These are phyloP conservation scores for Pleurotus tuber-regium DNA, from an alignment of 768 basidiomycete species.

Conservation along the genomic window DNA sequence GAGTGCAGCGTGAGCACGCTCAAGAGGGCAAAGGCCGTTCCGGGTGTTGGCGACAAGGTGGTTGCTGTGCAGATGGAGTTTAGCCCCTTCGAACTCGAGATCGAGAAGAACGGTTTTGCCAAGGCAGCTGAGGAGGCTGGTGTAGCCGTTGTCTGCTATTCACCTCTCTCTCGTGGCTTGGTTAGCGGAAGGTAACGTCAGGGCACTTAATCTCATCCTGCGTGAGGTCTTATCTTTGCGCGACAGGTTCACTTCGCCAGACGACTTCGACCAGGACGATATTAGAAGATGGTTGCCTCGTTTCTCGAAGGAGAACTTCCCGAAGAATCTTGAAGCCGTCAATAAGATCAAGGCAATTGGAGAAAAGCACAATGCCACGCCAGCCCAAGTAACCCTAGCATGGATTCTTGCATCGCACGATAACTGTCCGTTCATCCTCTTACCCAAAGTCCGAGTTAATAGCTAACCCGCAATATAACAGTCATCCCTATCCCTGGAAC, in stretches of 20 bases:
- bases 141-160: conserved; percentile 29
- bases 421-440: conserved; percentile 14
- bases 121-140: conserved; percentile 27
- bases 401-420: conserved; percentile 21
- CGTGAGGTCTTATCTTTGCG: conserved; percentile 6
- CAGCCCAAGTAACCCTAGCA: conserved; percentile 25
- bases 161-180: conserved; percentile 35
- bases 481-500: conserved; percentile 27
- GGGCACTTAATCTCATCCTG: no score
- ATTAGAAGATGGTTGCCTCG: conserved; percentile 29
- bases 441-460: neutral
- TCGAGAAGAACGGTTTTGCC: conserved; percentile 28
- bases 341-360: conserved; percentile 31
- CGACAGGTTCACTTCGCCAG: conserved; percentile 26
- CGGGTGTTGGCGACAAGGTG: conserved; percentile 22
- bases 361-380: conserved; percentile 26
- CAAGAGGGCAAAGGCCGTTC: conserved; percentile 26
- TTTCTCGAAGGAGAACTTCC: conserved; percentile 41
- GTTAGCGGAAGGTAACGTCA: conserved; percentile 26
- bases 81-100: conserved; percentile 22
- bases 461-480: neutral
- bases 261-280: conserved; percentile 34
- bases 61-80: conserved; percentile 31
- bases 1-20: conserved; percentile 28
- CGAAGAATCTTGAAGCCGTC: conserved; percentile 36